Base-by-base conservation (phyloP, 2,329 filamentous ascomycete species). In the Raffaelea ambrosiae region DNA sequence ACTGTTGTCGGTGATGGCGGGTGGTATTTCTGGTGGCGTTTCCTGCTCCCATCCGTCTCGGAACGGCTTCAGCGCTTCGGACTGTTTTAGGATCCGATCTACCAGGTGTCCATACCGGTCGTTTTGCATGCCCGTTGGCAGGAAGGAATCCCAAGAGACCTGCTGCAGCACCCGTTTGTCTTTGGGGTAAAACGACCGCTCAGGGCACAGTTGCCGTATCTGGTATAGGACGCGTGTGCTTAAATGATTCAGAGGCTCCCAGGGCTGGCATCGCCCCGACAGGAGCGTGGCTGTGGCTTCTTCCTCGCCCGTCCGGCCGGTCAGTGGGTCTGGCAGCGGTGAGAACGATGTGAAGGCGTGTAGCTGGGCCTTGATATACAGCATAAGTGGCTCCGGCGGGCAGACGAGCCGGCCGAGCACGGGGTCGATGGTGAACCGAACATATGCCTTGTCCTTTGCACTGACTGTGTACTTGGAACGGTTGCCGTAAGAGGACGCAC, bases 321-420 rank as follows among this genome's bases (percentile, higher is more conserved):
- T 84, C 0, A 86, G 65, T 0, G 66, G 61, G 55, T 86, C 83
- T 0, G 76, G 72, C 0, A 84, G 33, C 0, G 72, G 55, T 29
- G 35, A 38, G 16, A 73, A 77, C 0, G 81, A 81, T 0, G 82
- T 86, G 4, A 71, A 61, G 0, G 81, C 82, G 55, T 86, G 82
- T 1, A 80, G 58, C 4, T 71, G 59, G 0, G 79, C 79, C 54
- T 81, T 83, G 1, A 64, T 64, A 48, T 80, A 81, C 0, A 79
- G 61, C 0, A 81, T 60, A 0, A 58, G 58, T 0, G 76, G 76
- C 41, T 84, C 81, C 0, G 75, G 63, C 0, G 80, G 67, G 35
- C 79, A 83, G 3, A 74, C 69, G 0, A 86, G 59, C 1, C 76
- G 69, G 0, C 75, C 72, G 2, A 86, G 65, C 0, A 75, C 57